phyloP scores from a whole-genome alignment of 75 land plant genomes.

The Sequoiadendron giganteum region DNA sequence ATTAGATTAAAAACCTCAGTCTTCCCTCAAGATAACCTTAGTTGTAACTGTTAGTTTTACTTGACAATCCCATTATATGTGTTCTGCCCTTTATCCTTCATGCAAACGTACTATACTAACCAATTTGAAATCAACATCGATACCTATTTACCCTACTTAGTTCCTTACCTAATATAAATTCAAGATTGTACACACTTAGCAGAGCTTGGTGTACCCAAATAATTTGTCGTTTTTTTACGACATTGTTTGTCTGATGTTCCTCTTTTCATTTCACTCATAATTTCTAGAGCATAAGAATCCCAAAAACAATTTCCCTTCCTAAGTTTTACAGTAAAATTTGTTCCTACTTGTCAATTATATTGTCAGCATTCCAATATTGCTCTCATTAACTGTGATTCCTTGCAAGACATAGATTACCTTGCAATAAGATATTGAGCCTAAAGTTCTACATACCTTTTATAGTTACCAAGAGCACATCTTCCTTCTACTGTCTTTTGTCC shows the following conservation, averaged over 20 bases:
- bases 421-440: not conserved
- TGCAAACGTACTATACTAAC: not conserved
- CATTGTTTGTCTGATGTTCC: not conserved
- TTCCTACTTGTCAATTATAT: not conserved
- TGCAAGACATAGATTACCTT: not conserved
- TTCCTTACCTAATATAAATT: not conserved
- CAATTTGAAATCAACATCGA: not conserved
- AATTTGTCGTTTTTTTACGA: not conserved
- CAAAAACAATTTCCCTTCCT: not conserved
- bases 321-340: not conserved
- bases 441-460: conserved; percentile 40
- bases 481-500: conserved; percentile 74
- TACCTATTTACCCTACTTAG: not conserved
- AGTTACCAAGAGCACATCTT: conserved; percentile 71
- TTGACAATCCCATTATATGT: not conserved
- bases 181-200: not conserved
- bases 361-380: not conserved
- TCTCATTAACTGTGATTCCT: not conserved
- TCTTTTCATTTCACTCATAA: not conserved
- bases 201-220: not conserved
- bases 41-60: too few species aligned
- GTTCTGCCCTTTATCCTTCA: not conserved
- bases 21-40: too few species aligned
- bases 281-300: not conserved
- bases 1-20: too few species aligned